Percentiles rank a stretch among this genome's conserved stretches.
Evolutionary conservation across 768 basidiomycete species (phyloP).

Genomic region (Suillus plorans): DNA sequence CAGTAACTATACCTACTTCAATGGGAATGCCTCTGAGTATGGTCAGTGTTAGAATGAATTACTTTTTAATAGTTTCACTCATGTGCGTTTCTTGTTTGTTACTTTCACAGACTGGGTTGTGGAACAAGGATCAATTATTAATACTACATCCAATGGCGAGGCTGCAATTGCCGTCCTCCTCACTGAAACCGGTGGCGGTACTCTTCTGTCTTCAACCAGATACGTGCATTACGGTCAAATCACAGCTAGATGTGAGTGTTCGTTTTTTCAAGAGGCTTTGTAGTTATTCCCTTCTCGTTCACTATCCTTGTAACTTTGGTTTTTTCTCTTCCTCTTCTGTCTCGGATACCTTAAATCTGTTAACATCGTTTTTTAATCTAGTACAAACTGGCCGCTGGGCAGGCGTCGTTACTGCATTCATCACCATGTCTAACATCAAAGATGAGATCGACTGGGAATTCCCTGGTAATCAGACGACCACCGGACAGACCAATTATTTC

Average conservation of each 20-base stretch:
- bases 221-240: conserved; percentile 83
- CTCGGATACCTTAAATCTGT: not conserved
- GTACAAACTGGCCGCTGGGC: conserved; percentile 80
- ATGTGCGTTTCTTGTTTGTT: not conserved
- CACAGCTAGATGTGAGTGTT: conserved; percentile 54
- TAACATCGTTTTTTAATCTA: conserved; percentile 22
- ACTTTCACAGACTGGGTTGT: conserved; percentile 62
- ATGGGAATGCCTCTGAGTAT: conserved; percentile 73
- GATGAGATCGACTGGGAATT: conserved; percentile 91
- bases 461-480: conserved; percentile 57
- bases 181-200: conserved; percentile 72
- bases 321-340: not conserved
- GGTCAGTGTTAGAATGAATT: conserved; percentile 35
- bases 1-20: conserved; percentile 61
- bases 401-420: conserved; percentile 83
- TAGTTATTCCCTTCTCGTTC: not conserved
- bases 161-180: conserved; percentile 70
- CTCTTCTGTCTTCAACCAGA: conserved; percentile 73
- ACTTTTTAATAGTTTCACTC: not conserved
- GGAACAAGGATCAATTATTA: conserved; percentile 64
- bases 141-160: conserved; percentile 53
- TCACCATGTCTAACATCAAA: conserved; percentile 81
- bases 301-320: not conserved
- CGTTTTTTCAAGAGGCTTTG: not conserved
- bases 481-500: conserved; percentile 80